A percentile compares a stretch with the other conserved stretches of the same genome.
These are phyloP conservation scores for Recurvomyces mirabilis DNA, from an alignment of 495 filamentous ascomycete species.

Conservation along the genomic window DNA sequence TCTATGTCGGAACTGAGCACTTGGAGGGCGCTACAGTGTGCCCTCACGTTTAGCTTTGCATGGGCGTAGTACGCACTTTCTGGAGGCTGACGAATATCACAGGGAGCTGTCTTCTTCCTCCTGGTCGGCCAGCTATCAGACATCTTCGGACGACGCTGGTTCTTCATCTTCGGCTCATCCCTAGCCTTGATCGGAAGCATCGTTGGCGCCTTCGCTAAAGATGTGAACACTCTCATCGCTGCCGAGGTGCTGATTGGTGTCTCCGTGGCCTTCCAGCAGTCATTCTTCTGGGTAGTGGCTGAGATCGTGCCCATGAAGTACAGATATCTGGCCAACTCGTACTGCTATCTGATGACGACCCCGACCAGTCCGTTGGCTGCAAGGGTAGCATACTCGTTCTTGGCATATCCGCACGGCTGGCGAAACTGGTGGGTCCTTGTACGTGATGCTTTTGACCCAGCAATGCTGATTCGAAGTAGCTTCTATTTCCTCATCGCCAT, in stretches of 20 bases:
- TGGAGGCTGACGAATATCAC: no score
- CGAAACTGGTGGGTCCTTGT: constrained; percentile 7
- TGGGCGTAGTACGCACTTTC: no score
- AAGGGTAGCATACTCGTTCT: constrained; percentile 6
- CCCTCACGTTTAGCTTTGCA: no score
- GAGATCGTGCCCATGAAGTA: constrained; percentile 17
- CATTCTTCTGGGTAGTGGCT: constrained; percentile 15
- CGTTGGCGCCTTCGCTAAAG: constrained; percentile 22
- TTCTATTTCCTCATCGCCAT: constrained; percentile 15
- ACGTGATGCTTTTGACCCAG: neutral
- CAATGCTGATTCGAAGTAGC: constrained; percentile 5
- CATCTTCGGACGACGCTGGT: constrained; percentile 43
- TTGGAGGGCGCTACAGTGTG: no score
- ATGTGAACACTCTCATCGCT: constrained; percentile 22
- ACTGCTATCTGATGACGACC: neutral
- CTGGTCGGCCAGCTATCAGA: constrained; percentile 40
- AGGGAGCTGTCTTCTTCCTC: constrained; percentile 10
- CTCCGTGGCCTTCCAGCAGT: constrained; percentile 13
- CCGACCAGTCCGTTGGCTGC: constrained; percentile 3
- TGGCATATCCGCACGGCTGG: constrained; percentile 7
- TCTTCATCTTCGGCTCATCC: constrained; percentile 22
- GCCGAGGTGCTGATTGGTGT: constrained; percentile 14
- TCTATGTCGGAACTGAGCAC: no score
- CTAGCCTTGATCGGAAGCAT: constrained; percentile 24
- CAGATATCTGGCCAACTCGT: constrained; percentile 3